Base-by-base conservation (phyloP, 2,329 filamentous ascomycete genomes). In the Ascomycota sp. region DNA sequence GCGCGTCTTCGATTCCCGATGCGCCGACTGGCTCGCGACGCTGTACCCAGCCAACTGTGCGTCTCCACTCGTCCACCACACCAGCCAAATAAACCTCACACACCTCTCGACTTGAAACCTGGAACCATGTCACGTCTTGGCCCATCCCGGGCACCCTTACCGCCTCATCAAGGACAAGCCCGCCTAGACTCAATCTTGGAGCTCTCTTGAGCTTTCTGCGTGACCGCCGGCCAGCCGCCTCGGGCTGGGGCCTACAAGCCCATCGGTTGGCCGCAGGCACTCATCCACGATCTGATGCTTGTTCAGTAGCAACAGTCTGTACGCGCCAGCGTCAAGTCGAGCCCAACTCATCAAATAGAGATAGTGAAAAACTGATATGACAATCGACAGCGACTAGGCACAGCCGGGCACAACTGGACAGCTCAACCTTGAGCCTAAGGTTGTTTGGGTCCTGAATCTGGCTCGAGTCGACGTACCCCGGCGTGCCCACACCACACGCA, bases 91-190 rank as follows among this genome's bases (percentile, higher is more conserved):
- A 28, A 23, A 28, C 22, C 28, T 30, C 25, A 25, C 26, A 28
- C 32, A 23, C 29, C 21, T 19, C 22, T 19, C 19, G 13, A 24
- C 33, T 27, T 34, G 30, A 34, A 34, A 34, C 33, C 33, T 20
- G 30, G 30, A 34, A 32, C 33, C 33, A 31, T 34, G 33, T 32
- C 33, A 22, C 28, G 27, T n/a, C 33, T 17, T 20, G n/a, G 11
- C 27, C 30, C 23, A 9, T 19, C 27, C 27, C 23, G 20, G 27
- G 23, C 20, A 7, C 23, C 23, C 11, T n/a, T 19, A 8, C 10
- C n/a, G 27, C 30, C 29, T 24, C 23, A n/a, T 15, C 27, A 23
- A 21, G 30, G 25, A 24, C 30, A 13, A 19, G 28, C n/a, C 25
- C 7, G 5, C 28, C 32, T 28, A 30, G 30, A 28, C 21, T n/a